Evolutionary conservation across 352 stramenopile species (phyloP).

Genomic region (Phytophthora europaea): DNA sequence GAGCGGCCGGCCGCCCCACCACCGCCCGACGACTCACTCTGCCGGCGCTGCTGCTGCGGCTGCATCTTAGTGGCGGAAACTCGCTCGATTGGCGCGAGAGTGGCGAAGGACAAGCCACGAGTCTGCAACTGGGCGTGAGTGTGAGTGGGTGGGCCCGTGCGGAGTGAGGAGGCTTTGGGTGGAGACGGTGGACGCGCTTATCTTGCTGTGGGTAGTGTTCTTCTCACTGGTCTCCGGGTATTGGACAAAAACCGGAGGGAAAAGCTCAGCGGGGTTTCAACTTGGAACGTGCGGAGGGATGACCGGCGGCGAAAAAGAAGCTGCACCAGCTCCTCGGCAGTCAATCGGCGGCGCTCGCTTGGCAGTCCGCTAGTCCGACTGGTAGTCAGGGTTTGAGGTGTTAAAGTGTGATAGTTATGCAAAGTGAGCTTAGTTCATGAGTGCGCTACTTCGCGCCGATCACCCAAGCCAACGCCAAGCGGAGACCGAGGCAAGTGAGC

Average conservation of each 20-base stretch:
- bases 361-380: neutral
- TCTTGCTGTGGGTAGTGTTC: constrained; percentile 27
- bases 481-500: constrained; percentile 7
- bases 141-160: constrained; percentile 15
- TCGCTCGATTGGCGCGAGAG: neutral
- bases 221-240: constrained; percentile 26
- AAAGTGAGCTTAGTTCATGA: neutral
- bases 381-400: neutral
- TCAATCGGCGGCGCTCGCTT: neutral
- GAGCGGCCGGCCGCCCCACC: constrained; percentile 23
- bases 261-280: constrained; percentile 18
- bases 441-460: neutral
- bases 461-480: constrained; percentile 3
- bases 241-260: constrained; percentile 40
- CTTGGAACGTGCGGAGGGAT: constrained; percentile 11
- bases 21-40: constrained; percentile 1
- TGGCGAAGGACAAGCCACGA: neutral
- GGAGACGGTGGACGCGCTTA: constrained; percentile 20
- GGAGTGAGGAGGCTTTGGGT: constrained; percentile 17
- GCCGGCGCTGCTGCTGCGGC: constrained; percentile 11
- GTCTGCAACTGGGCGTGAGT: constrained; percentile 13
- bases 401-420: neutral
- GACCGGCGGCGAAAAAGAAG: constrained; percentile 27
- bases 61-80: constrained; percentile 21
- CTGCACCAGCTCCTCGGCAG: constrained; percentile 11